Conservation (phyloP, 768 basidiomycete species). For the Rhizopogon vulgaris region DNA sequence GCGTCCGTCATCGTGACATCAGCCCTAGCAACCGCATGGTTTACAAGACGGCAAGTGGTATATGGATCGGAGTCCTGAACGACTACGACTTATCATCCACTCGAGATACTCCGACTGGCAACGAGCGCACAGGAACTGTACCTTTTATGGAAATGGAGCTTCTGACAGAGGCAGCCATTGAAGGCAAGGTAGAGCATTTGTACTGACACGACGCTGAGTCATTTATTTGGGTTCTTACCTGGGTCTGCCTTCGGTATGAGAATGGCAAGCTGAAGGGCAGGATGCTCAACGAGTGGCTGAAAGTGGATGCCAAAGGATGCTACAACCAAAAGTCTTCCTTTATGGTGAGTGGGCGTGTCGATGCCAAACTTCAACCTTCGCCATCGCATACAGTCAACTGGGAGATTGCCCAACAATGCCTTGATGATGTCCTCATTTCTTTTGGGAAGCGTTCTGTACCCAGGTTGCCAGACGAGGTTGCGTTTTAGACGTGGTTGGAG, state of each 20-base stretch:
- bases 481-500: too few relatives aligned
- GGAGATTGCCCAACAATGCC: too few relatives aligned
- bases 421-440: too few relatives aligned
- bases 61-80: conserved; percentile 4
- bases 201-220: not conserved
- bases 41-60: too few relatives aligned
- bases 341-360: too few relatives aligned
- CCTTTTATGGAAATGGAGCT: conserved; percentile 8
- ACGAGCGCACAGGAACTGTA: conserved; percentile 5
- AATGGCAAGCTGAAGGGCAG: not conserved
- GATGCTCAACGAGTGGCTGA: not conserved
- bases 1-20: not conserved
- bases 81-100: conserved; percentile 4
- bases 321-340: too few relatives aligned
- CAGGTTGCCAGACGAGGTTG: too few relatives aligned
- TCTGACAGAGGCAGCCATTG: not conserved
- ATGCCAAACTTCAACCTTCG: too few relatives aligned
- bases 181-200: not conserved
- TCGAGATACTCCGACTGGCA: not conserved
- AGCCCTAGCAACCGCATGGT: not conserved
- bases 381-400: too few relatives aligned
- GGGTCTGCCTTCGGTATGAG: not conserved
- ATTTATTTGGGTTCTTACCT: not conserved
- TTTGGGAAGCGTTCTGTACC: too few relatives aligned
- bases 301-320: not conserved